Evolutionary conservation across 371 early-diverging fungal genomes (phyloP), one percentile per base, ranked within the genome.

Genomic region (Phascolomyces articulosus): DNA sequence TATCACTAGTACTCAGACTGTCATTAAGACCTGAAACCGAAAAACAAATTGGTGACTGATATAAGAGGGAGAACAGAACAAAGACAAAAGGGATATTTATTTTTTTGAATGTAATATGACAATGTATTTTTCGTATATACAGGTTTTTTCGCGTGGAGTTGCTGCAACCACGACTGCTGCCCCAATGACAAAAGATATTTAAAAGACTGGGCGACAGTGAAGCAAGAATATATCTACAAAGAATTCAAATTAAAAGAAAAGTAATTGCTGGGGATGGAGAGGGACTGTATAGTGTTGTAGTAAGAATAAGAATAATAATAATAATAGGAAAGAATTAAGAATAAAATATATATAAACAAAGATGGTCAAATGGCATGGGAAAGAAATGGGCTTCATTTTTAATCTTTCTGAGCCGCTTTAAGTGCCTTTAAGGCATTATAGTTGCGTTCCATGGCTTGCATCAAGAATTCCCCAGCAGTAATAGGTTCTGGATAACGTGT

Each of bases 381-480:
- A 60, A 26, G 44, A 40, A 44, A 48, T 40, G 31, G 34, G 55
- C 44, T 16, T 23, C 24, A 23, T 58, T 18, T 34, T 44, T 54
- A 24, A 24, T 56, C 60, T 55, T 20, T 58, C 60, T 68, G 63
- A 49, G 55, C 38, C 20, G 60, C 61, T 44, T 66, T 72, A 26
- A 73, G 58, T 13, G 63, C 69, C 40, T 77, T 61, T 27, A 77
- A 67, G 11, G 62, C 64, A 18, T 66, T 65, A 49, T 76, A 71
- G 27, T 76, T 76, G 47, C 74, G 65, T 47, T 76, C 67, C 67
- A 76, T 71, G 4, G 74, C 74, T 58, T 63, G 65, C 47, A 60
- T 65, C 41, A 73, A 54, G 31, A 73, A 76, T 4, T 76, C 69
- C 24, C 69, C 74, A 44, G 77, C 73, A 51, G 71, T 73, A 34